Conservation (phyloP, 495 filamentous ascomycete species). For the Talaromyces proteolyticus region DNA sequence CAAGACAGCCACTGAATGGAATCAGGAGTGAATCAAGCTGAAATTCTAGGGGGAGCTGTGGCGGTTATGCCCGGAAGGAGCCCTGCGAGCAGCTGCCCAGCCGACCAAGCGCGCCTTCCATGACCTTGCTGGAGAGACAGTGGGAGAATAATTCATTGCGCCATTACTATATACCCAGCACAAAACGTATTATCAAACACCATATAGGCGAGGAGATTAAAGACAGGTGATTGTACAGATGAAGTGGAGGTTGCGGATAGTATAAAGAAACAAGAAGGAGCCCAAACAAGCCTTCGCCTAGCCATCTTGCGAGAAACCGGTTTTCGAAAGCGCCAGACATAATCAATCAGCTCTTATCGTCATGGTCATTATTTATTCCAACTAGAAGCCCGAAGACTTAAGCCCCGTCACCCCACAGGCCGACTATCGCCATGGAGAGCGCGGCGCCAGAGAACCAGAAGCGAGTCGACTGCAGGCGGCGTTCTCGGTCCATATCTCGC, state of each 20-base stretch:
- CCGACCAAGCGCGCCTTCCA: too few relatives aligned
- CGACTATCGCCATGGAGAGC: slow-evolving; percentile 71
- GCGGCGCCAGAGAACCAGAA: slow-evolving; percentile 57
- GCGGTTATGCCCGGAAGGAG: too few relatives aligned
- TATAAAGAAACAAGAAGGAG: not conserved
- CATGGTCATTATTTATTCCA: not conserved
- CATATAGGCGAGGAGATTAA: not conserved
- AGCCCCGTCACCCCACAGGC: slow-evolving; percentile 84
- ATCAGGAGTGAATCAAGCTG: too few relatives aligned
- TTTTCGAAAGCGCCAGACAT: not conserved
- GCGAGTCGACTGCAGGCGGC: slow-evolving; percentile 53
- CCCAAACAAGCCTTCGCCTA: too few relatives aligned
- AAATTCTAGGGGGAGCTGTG: too few relatives aligned
- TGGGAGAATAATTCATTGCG: too few relatives aligned
- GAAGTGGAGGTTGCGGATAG: not conserved
- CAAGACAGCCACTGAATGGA: too few relatives aligned
- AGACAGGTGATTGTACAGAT: not conserved
- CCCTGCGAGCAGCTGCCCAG: too few relatives aligned
- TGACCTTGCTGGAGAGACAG: too few relatives aligned
- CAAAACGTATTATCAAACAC: too few relatives aligned
- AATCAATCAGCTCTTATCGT: not conserved
- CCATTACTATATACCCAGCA: too few relatives aligned
- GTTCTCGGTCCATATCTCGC: slow-evolving; percentile 60
- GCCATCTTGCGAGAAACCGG: not conserved
- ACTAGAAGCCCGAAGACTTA: not conserved